Conservation (phyloP, 352 stramenopile species). For the Halophytophthora polymorphica region DNA sequence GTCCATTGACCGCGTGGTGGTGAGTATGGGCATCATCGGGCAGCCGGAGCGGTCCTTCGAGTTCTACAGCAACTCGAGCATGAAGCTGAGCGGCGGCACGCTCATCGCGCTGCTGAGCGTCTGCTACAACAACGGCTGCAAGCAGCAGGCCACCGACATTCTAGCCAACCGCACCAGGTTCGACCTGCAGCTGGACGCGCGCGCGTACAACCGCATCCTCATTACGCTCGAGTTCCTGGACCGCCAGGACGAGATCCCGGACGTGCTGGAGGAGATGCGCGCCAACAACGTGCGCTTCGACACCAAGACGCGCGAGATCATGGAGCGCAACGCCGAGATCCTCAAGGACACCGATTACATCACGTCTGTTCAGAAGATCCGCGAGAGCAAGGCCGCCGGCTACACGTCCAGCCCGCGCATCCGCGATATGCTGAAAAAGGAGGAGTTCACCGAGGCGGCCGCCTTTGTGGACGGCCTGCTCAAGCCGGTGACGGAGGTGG, state of each 20-base stretch:
- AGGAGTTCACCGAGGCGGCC: conserved; percentile 30
- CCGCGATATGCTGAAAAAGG: conserved; percentile 40
- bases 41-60: conserved; percentile 64
- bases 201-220: conserved; percentile 73
- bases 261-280: conserved; percentile 62
- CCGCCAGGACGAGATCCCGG: conserved; percentile 53
- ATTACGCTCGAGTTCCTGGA: conserved; percentile 70
- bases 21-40: conserved; percentile 59
- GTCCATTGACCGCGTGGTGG: conserved; percentile 67
- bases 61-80: conserved; percentile 80
- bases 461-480: conserved; percentile 37
- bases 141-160: conserved; percentile 67
- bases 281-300: conserved; percentile 54
- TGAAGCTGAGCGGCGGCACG: conserved; percentile 71
- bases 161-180: conserved; percentile 78
- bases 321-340: conserved; percentile 45
- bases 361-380: conserved; percentile 17
- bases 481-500: conserved; percentile 31
- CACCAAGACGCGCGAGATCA: conserved; percentile 52
- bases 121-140: conserved; percentile 66
- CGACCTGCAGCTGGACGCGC: conserved; percentile 59
- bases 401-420: conserved; percentile 42
- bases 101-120: conserved; percentile 69
- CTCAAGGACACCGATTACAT: conserved; percentile 43
- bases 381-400: conserved; percentile 23